A percentile compares a stretch with the other conserved stretches of the same genome.
These are phyloP conservation scores for Ogataea degrootiae DNA, from an alignment of 805 yeast genomes.

Conservation along the genomic window DNA sequence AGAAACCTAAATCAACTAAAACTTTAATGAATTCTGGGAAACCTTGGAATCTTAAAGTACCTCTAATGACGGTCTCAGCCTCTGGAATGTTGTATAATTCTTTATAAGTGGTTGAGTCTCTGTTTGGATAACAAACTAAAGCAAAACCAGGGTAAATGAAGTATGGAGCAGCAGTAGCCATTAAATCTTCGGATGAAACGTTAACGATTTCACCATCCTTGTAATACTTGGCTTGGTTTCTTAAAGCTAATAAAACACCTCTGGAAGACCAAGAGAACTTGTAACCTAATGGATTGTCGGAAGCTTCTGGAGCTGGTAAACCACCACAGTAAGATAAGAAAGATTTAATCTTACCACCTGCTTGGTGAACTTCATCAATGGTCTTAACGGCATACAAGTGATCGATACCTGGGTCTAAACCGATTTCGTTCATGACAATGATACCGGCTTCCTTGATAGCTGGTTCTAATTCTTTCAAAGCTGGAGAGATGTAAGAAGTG, in stretches of 20 bases:
- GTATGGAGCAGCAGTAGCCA: slow-evolving; percentile 94
- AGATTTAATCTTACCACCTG: slow-evolving; percentile 87
- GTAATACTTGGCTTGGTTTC: slow-evolving; percentile 90
- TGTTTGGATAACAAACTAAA: slow-evolving; percentile 93
- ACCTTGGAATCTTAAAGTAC: slow-evolving; percentile 96
- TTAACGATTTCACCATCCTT: slow-evolving; percentile 77
- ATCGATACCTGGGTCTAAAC: slow-evolving; percentile 98
- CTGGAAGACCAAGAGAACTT: slow-evolving; percentile 99
- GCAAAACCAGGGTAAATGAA: slow-evolving; percentile 94
- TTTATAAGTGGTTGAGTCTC: slow-evolving; percentile 93
- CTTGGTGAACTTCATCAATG: slow-evolving; percentile 90
- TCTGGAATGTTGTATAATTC: slow-evolving; percentile 93
- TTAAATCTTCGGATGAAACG: slow-evolving; percentile 83
- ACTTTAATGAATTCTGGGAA: slow-evolving; percentile 98
- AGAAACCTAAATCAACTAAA: slow-evolving; percentile 88
- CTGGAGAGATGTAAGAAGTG: slow-evolving; percentile 95
- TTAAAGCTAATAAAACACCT: slow-evolving; percentile 92
- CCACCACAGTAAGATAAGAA: slow-evolving; percentile 99
- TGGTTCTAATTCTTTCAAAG: slow-evolving; percentile 78
- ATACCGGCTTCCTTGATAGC: slow-evolving; percentile 92
- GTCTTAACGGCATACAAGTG: slow-evolving; percentile 98
- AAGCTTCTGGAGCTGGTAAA: slow-evolving; percentile 95
- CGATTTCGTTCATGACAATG: slow-evolving; percentile 97
- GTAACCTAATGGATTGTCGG: slow-evolving; percentile 97
- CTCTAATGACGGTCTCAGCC: slow-evolving; percentile 95